Percentiles rank a stretch among this genome's conserved stretches.
Conservation (phyloP, 306 rosid genomes). For the Canavalia ensiformis region DNA sequence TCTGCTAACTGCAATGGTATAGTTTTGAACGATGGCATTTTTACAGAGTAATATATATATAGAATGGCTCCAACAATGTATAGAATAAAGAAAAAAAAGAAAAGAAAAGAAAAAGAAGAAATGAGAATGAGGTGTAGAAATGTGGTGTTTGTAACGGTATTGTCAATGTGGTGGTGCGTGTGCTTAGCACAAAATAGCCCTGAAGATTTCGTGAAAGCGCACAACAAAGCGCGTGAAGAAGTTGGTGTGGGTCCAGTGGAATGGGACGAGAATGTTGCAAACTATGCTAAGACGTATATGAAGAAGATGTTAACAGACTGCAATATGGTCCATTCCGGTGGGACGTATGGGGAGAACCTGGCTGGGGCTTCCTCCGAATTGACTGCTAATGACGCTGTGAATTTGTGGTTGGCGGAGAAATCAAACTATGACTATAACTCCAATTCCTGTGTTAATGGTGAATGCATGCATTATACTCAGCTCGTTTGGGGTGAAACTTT, state of each 20-base stretch:
- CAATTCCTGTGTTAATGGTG: conserved; percentile 26
- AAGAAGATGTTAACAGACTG: conserved; percentile 33
- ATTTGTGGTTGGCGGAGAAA: conserved; percentile 54
- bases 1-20: background rate
- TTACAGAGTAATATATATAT: too few relatives aligned
- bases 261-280: conserved; percentile 50
- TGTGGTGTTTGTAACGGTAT: background rate
- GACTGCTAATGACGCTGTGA: conserved; percentile 18
- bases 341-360: conserved; percentile 56
- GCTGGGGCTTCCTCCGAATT: conserved; percentile 28
- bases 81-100: too few relatives aligned
- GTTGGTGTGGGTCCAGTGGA: conserved; percentile 51
- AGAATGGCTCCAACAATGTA: too few relatives aligned
- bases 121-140: conserved; percentile 7
- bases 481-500: conserved; percentile 35
- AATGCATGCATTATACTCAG: conserved; percentile 59
- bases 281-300: conserved; percentile 47
- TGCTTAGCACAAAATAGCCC: conserved; percentile 22
- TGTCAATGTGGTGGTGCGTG: background rate
- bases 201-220: conserved; percentile 47
- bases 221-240: conserved; percentile 52
- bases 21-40: background rate
- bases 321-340: conserved; percentile 44
- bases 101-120: too few relatives aligned
- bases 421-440: conserved; percentile 14